A percentile compares a stretch with the other conserved stretches of the same genome.
Evolutionary conservation across 2,329 filamentous ascomycete genomes (phyloP).

Genomic region (Aspergillus cejpii): DNA sequence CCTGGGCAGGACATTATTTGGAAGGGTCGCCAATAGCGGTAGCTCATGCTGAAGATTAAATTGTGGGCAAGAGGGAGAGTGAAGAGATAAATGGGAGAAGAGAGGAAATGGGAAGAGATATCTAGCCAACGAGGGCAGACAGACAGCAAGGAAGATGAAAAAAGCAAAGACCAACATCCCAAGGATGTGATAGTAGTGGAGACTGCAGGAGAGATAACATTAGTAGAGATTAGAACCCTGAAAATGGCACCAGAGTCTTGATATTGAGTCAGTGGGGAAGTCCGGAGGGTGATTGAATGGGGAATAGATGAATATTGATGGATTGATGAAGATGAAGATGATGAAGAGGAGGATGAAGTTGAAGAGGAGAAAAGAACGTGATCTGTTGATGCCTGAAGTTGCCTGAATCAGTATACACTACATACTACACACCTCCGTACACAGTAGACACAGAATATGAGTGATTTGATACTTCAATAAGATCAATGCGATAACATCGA

Average conservation of each 20-base stretch:
- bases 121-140: neutral
- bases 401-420: too few relatives aligned
- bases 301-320: neutral
- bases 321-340: neutral
- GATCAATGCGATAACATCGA: too few relatives aligned
- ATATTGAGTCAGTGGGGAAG: neutral
- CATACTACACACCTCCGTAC: too few relatives aligned
- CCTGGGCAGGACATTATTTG: slow-evolving; percentile 19
- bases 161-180: neutral
- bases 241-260: neutral
- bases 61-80: neutral
- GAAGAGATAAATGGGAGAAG: neutral
- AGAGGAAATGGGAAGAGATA: neutral
- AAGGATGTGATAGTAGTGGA: neutral
- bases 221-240: neutral
- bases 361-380: slow-evolving; percentile 1
- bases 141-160: neutral
- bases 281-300: neutral
- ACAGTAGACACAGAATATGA: too few relatives aligned
- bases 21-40: slow-evolving; percentile 19
- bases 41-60: neutral
- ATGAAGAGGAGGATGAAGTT: neutral
- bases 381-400: neutral
- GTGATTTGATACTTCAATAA: too few relatives aligned
- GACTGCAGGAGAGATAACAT: neutral